Base-by-base conservation (phyloP, 345 rosid genomes). In the Noccaea bulbosa region DNA sequence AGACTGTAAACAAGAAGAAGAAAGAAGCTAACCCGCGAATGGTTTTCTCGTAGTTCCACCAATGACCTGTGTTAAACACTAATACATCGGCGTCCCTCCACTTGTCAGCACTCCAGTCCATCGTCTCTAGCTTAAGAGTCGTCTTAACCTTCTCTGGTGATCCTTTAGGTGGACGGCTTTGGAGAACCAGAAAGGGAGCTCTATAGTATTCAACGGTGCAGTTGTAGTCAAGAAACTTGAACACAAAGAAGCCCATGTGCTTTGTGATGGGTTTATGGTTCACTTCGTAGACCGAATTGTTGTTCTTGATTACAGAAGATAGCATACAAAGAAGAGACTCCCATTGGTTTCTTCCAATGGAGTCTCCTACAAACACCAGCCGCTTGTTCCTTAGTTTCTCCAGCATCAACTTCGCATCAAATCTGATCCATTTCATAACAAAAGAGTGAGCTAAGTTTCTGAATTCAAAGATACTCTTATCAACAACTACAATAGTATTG, bases 41-140 rank as follows among this genome's bases (percentile, higher is more conserved):
- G 24, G 99, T 94, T 85, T 94, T 94, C 86, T 89, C 97, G 2
- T 86, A 77, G 74, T 89, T 91, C 97, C 97, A 91, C 99, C 97
- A 94, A 54, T 94, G 97, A 69, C 99, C 98, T 0, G 89, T 86
- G 79, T 94, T 94, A 72, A 94, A 79, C 67, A 94, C 82, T 59
- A 94, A 74, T 38, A 91, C 59, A 78, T 91, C 99, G 0, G 99
- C 89, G 24, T 83, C 83, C 70, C 40, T 86, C 99, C 99, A 94
- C 70, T 79, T 88, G 39, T 39, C 44, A 1, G 84, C 81, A 45
- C 51, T 83, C 96, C 97, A 91, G 63, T 94, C 99, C 97, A 91
- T 86, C 41, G 74, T 75, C 63, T 94, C 97, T 74, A 94, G 75
- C 73, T 89, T 94, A 10, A 94, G 84, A 20, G 96, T 88, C 16